Evolutionary conservation across 495 filamentous ascomycete genomes (phyloP).

Genomic region (Alectoria sarmentosa): DNA sequence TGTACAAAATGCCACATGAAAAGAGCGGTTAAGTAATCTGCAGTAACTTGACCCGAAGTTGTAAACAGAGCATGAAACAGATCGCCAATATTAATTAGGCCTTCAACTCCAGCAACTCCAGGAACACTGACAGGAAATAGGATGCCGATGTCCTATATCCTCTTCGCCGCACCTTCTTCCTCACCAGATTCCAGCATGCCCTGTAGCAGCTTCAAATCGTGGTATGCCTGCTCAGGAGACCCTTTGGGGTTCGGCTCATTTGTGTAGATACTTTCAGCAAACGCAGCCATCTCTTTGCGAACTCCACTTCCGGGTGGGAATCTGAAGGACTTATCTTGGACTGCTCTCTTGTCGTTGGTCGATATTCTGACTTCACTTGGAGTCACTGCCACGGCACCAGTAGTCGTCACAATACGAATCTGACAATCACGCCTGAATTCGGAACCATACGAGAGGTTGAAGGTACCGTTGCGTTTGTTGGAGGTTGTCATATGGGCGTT

Average conservation of each 20-base stretch:
- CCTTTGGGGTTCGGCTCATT: slow-evolving; percentile 6
- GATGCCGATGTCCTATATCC: not conserved
- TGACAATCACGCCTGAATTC: slow-evolving; percentile 15
- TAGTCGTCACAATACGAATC: slow-evolving; percentile 16
- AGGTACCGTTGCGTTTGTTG: slow-evolving; percentile 18
- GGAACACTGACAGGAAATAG: not conserved
- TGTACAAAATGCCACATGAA: too few relatives aligned
- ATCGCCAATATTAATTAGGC: not conserved
- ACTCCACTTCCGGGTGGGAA: slow-evolving; percentile 9
- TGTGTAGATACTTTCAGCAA: slow-evolving; percentile 17
- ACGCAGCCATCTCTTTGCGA: slow-evolving; percentile 16
- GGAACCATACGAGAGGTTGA: slow-evolving; percentile 19
- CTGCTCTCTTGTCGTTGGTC: slow-evolving; percentile 1
- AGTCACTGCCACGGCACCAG: slow-evolving; percentile 17
- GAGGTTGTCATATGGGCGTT: slow-evolving; percentile 12
- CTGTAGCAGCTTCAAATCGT: slow-evolving; percentile 18
- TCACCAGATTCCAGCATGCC: slow-evolving; percentile 20
- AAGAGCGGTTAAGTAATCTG: not conserved
- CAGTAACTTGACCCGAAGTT: not conserved
- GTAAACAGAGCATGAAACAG: not conserved
- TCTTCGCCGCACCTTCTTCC: slow-evolving; percentile 17
- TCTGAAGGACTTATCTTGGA: not conserved
- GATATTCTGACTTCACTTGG: slow-evolving; percentile 6
- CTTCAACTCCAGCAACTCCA: not conserved
- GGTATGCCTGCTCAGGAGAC: slow-evolving; percentile 17